Percentiles rank a stretch among this genome's conserved stretches.
Evolutionary conservation across 208 protist species (phyloP).

Genomic region (Leishmania guyanensis): DNA sequence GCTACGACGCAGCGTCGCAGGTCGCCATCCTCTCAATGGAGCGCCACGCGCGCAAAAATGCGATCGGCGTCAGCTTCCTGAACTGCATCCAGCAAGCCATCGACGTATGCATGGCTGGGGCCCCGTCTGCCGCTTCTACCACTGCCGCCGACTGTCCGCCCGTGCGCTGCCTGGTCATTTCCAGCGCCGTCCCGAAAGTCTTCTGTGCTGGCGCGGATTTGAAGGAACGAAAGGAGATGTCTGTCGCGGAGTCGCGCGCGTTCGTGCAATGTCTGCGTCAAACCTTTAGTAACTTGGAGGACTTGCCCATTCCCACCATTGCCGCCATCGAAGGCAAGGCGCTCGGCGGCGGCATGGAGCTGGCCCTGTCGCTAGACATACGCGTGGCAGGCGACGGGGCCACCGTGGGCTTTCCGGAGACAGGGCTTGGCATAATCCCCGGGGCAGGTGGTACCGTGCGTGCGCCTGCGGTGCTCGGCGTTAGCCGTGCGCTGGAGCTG

Average conservation of each 20-base stretch:
- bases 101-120: conserved; percentile 38
- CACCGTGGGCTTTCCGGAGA: conserved; percentile 85
- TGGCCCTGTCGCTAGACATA: conserved; percentile 87
- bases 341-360: conserved; percentile 90
- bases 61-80: conserved; percentile 53
- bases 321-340: conserved; percentile 87
- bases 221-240: conserved; percentile 72
- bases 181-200: conserved; percentile 64
- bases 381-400: conserved; percentile 57
- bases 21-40: conserved; percentile 56
- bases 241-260: conserved; percentile 47
- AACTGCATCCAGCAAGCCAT: conserved; percentile 46
- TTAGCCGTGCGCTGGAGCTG: conserved; percentile 86
- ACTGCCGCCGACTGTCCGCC: conserved; percentile 1
- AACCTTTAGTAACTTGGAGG: conserved; percentile 78
- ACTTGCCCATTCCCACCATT: conserved; percentile 81
- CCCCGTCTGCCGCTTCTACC: conserved; percentile 4
- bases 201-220: conserved; percentile 85
- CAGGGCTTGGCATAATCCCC: conserved; percentile 91
- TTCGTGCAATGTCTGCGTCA: conserved; percentile 77
- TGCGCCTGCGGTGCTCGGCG: conserved; percentile 78
- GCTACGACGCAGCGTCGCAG: conserved; percentile 26
- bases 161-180: conserved; percentile 66
- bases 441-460: conserved; percentile 92
- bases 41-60: conserved; percentile 59